Percentiles rank a stretch among this genome's conserved stretches.
These are phyloP conservation scores for Suhomyces ambrosiae DNA, from an alignment of 1,139 yeast species.

Conservation along the genomic window DNA sequence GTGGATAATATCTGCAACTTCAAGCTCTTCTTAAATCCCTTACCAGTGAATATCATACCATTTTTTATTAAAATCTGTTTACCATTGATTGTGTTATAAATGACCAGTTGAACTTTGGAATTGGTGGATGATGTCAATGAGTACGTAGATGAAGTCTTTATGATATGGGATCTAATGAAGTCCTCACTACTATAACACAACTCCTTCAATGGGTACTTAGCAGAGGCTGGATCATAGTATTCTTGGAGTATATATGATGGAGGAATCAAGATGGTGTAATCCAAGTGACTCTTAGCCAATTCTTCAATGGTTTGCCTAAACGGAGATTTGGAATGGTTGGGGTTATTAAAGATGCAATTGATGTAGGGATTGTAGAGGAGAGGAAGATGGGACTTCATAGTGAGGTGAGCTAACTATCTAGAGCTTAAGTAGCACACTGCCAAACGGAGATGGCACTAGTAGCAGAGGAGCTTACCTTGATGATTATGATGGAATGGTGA, in stretches of 20 bases:
- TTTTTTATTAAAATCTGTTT: conserved; percentile 61
- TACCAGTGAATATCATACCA: conserved; percentile 54
- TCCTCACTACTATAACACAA: conserved; percentile 62
- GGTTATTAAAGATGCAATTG: conserved; percentile 69
- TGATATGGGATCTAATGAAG: conserved; percentile 70
- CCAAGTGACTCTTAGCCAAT: conserved; percentile 43
- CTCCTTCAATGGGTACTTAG: conserved; percentile 48
- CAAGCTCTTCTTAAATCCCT: conserved; percentile 56
- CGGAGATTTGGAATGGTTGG: conserved; percentile 53
- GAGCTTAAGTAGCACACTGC: neutral
- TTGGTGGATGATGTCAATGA: conserved; percentile 42
- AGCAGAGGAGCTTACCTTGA: neutral
- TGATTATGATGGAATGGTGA: no score
- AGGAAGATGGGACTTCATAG: conserved; percentile 30
- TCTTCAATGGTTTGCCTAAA: conserved; percentile 49
- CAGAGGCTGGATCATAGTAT: conserved; percentile 49
- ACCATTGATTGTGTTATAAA: conserved; percentile 61
- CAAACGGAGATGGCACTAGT: neutral
- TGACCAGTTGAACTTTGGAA: conserved; percentile 44
- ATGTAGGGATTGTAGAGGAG: conserved; percentile 63
- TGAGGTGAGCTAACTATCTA: no score
- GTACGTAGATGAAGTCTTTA: conserved; percentile 40
- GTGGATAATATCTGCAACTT: conserved; percentile 47
- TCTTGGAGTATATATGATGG: conserved; percentile 54
- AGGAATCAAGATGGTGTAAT: conserved; percentile 64